These are phyloP conservation scores for Athelia sp. DNA, from an alignment of 1,284 basidiomycete genomes.

Conservation along the genomic window DNA sequence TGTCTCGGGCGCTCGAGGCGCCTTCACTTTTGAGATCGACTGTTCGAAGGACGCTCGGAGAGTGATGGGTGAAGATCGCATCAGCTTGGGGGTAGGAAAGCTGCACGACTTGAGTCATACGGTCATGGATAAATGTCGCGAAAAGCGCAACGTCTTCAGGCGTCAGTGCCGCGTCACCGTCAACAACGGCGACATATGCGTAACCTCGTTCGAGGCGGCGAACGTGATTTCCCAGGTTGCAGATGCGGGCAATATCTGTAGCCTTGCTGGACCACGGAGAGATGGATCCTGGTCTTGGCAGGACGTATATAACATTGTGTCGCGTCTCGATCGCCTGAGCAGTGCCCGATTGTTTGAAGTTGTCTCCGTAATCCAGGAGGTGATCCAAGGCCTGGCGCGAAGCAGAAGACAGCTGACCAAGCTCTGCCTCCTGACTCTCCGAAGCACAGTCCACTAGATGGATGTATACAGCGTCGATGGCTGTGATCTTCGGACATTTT, in stretches of 20 bases:
- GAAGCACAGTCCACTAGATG: constrained; percentile 77
- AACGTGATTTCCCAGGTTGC: constrained; percentile 55
- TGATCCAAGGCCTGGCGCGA: constrained; percentile 59
- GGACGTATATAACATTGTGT: constrained; percentile 60
- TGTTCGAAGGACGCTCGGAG: constrained; percentile 66
- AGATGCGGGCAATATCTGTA: constrained; percentile 90
- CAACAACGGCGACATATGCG: no score
- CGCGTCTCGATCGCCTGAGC: constrained; percentile 31
- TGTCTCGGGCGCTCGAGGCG: constrained; percentile 37
- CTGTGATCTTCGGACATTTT: constrained; percentile 47
- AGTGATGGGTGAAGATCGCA: constrained; percentile 67
- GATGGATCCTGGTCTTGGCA: constrained; percentile 79
- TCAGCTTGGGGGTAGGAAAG: constrained; percentile 54
- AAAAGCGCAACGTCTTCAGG: constrained; percentile 24
- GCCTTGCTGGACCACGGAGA: constrained; percentile 98
- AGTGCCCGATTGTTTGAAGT: constrained; percentile 50
- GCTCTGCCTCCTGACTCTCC: constrained; percentile 38
- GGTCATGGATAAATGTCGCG: constrained; percentile 18
- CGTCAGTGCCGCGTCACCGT: no score
- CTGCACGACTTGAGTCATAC: constrained; percentile 89
- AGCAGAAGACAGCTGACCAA: constrained; percentile 41
- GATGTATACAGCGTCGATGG: constrained; percentile 82
- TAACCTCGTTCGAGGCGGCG: no score
- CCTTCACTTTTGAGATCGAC: constrained; percentile 49
- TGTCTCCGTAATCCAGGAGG: constrained; percentile 87